Evolutionary conservation across 768 basidiomycete species (phyloP), one percentile per base, ranked within the genome.

Genomic region (Termitomyces sp.): DNA sequence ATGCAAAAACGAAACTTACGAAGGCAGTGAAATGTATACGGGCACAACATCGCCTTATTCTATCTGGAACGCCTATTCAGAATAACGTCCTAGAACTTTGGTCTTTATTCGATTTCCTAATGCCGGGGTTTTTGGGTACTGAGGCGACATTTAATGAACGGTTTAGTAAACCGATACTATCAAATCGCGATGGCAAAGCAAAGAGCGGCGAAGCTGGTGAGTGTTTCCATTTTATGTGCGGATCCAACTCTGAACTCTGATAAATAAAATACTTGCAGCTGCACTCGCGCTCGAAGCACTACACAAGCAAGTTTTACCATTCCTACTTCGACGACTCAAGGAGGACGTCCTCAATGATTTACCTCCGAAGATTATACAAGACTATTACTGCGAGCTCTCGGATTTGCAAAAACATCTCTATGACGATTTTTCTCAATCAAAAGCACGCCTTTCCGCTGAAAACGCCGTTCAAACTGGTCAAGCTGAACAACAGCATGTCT

Each of bases 291-390:
- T 99, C 20, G 97, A 98, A 66, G 93, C 96, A 2, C 70, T 99
- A 44, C 97, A 98, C 69, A 99, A 99, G 71, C 97, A 99, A 78
- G 96, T 98, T 23, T 73, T 99, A n/a, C 97, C 97, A 2, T 99
- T 99, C 82, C 75, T 99, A 39, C 79, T 99, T 15, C 91, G 97
- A 39, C 88, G 97, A 22, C 74, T 99, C 67, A 99, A 99, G 68
- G 97, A 99, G 72, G 94, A 99, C 65, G 97, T 99, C 27, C 75
- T 99, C 53, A 74, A 92, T 57, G 97, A 99, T 66, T 76, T 99
- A 2, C 97, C 97, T 1, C 97, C 97, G 3, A 98, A 99, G 75
- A 99, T 99, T 69, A 98, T 99, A 54, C 97, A 99, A 70, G 97
- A 99, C 68, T 98, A 98, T 68, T 95, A 98, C 66, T 98, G 95